These are phyloP conservation scores for Quercus parvula DNA, from an alignment of 306 rosid species.

Conservation along the genomic window DNA sequence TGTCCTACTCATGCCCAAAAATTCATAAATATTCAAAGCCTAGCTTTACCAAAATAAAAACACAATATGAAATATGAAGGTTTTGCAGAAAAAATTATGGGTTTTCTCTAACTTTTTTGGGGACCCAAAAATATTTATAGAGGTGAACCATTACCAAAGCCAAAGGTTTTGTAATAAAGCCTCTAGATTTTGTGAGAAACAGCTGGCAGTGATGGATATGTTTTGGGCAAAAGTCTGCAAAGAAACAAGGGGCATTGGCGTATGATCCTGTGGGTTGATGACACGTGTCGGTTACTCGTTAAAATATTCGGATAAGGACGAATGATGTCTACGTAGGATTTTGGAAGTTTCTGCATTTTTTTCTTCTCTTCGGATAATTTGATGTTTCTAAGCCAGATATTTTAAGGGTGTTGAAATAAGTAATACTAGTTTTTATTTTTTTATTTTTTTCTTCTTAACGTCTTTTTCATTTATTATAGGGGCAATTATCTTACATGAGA, in stretches of 20 bases:
- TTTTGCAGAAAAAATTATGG: too few relatives aligned
- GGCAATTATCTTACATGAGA: too few relatives aligned
- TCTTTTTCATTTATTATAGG: too few relatives aligned
- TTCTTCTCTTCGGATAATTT: background rate
- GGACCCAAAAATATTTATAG: background rate
- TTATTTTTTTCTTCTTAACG: too few relatives aligned
- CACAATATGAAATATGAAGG: background rate
- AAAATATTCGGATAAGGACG: background rate
- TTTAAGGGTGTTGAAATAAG: background rate
- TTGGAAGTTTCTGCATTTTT: background rate
- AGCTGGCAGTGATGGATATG: slow-evolving; percentile 15
- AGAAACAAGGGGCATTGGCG: background rate
- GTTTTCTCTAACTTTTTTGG: too few relatives aligned
- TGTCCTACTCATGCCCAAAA: slow-evolving; percentile 46
- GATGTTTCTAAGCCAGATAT: background rate
- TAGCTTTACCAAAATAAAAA: too few relatives aligned
- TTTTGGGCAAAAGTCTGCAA: background rate
- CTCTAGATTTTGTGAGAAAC: slow-evolving; percentile 14
- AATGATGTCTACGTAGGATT: background rate
- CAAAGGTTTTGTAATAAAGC: background rate
- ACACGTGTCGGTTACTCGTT: slow-evolving; percentile 12
- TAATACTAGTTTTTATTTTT: too few relatives aligned
- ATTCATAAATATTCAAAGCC: background rate
- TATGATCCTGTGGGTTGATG: background rate
- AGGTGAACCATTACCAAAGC: background rate